Evolutionary conservation across 371 early-diverging fungal genomes (phyloP), one percentile per base, ranked within the genome.

Genomic region (Fennellomyces sp.): DNA sequence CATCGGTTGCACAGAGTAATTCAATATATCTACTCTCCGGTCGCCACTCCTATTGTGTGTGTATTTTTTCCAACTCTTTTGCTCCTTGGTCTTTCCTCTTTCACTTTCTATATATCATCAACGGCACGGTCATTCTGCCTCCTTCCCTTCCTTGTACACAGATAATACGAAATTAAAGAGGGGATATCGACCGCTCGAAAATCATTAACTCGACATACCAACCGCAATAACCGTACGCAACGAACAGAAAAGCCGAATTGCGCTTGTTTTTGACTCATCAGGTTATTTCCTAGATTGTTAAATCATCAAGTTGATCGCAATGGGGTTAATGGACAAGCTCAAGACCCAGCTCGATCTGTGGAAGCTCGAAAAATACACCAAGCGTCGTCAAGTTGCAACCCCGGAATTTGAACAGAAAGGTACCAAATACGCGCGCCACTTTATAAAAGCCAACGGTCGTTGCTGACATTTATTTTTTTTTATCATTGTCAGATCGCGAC

Each of bases 281-380:
- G 8, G 35, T 33, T 13, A 33, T 45, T 23, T 45, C 12, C 5
- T 11, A 10, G 23, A 39, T 23, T 45, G 45, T 45, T 8, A 21
- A 17, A 21, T 23, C 23, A 21, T 15, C 10, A 5, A 45, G 11
- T 45, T 5, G 21, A 23, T 49, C n/a, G 49, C 49, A 30, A 81
- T 81, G 81, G 78, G 79, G 25, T 64, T 82, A 45, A 62, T 79
- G 52, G 80, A 77, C 31, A 82, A 77, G 42, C 42, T 82, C 39
- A 82, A 79, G 71, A 71, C 73, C 58, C 77, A 73, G 55, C 66
- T 79, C 33, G 79, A 82, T 58, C 67, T 82, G 29, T 82, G 81
- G 81, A 81, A 78, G 62, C 73, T 78, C 48, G 77, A 72, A 53
- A 78, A 78, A 64, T 81, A 81, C 45, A 78, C 81, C 25, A 73